phyloP scores from a whole-genome alignment of 441 rosid species.

The Euphorbia corollata region DNA sequence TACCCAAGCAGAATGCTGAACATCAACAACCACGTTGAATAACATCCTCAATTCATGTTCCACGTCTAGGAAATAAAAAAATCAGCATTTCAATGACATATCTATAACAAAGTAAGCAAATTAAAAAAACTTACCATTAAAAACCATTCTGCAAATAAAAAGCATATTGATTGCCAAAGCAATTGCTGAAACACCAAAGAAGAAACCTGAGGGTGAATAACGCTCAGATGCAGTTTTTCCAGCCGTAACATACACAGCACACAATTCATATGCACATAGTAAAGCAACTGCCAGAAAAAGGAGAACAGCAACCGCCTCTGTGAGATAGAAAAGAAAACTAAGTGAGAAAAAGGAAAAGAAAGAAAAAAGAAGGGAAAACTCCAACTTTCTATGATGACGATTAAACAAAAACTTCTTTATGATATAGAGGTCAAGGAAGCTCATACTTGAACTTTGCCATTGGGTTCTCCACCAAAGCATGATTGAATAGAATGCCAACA shows the following conservation, averaged over 20 bases:
- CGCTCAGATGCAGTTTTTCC: conserved; percentile 83
- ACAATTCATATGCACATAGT: conserved; percentile 94
- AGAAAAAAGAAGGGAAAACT: background rate
- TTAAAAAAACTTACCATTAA: conserved; percentile 63
- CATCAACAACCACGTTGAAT: conserved; percentile 14
- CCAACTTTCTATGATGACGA: conserved; percentile 1
- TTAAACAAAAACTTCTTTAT: conserved; percentile 14
- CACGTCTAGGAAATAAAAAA: conserved; percentile 14
- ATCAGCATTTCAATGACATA: conserved; percentile 18
- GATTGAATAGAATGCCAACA: conserved; percentile 93
- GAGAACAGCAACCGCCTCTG: conserved; percentile 98
- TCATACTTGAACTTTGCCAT: conserved; percentile 99
- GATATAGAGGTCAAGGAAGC: conserved; percentile 12
- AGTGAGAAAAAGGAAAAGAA: no score
- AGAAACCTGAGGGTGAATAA: conserved; percentile 97
- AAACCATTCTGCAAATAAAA: conserved; percentile 95
- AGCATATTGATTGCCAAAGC: conserved; percentile 99
- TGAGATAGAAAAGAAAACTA: conserved; percentile 7
- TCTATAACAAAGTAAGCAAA: conserved; percentile 15
- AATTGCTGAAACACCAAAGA: conserved; percentile 96
- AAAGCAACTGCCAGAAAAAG: conserved; percentile 94
- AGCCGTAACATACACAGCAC: conserved; percentile 96
- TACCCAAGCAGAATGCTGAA: conserved; percentile 10
- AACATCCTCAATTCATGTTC: conserved; percentile 10
- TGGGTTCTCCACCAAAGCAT: conserved; percentile 99